Evolutionary conservation across 441 rosid genomes (phyloP), one percentile per base, ranked within the genome.

Genomic region (Pelargonium australe): DNA sequence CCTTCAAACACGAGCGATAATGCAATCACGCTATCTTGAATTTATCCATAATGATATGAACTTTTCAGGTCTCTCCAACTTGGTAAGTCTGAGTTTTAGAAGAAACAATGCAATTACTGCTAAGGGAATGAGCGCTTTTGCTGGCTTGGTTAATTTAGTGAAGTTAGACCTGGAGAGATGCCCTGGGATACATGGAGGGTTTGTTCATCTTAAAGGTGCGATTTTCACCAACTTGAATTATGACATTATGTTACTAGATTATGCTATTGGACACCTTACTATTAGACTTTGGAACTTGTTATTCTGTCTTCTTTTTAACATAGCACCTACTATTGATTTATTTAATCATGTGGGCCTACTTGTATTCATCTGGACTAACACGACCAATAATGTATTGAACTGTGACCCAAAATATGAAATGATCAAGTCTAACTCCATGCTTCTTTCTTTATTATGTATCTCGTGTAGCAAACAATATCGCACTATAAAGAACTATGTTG

Each of bases 161-260:
- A 85, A 87, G 71, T 66, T 93, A 82, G 96, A 93, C 79, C 81
- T 93, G 78, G 97, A 91, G 81, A 85, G 92, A 77, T 94, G 98
- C 69, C 91, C 89, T 43, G 83, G 88, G 43, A 86, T 94, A 77
- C 77, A 83, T 4, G 91, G 88, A 31, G 96, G 98, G 8, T 87
- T 94, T 53, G 74, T 82, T 73, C 78, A 89, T 79, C 81, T 94
- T 4, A 84, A 81, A 86, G 98, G 98, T 91, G 68, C 49, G 66
- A 65, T 10, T 41, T 70, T 45, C 47, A 25, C 63, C 23, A 5
- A 64, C 34, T 19, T 17, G 17, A 49, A 49, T 12, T 40, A 5
- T 37, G 41, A 12, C 12, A 0, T 49, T 7, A 0, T 49, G 17
- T 49, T 47, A 47, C 23, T 20, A 20, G 23, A 20, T 20, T 20